phyloP scores from a whole-genome alignment of 169 alveolate species.

The Cardiosporidium cionae region DNA sequence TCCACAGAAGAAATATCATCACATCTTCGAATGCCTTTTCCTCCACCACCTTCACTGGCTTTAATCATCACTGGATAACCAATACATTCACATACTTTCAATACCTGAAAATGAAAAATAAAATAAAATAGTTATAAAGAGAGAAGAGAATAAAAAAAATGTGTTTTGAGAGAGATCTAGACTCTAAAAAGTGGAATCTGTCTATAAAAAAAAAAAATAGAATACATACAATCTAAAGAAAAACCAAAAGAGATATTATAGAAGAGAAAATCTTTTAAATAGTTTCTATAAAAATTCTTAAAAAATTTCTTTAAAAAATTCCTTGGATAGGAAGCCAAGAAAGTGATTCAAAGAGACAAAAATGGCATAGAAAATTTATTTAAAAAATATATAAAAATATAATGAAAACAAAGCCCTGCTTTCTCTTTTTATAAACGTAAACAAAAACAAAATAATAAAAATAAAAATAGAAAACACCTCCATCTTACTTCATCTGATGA shows the following conservation, averaged over 20 bases:
- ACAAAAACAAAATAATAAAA: no score
- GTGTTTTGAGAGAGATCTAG: neutral
- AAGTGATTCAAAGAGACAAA: no score
- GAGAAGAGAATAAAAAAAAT: conserved; percentile 1
- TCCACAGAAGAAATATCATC: conserved; percentile 45
- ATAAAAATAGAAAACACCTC: no score
- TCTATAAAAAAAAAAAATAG: neutral
- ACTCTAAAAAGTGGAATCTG: neutral
- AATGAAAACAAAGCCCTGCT: no score
- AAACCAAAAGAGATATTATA: neutral
- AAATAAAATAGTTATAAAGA: neutral
- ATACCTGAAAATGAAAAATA: conserved; percentile 8
- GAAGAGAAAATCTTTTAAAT: no score
- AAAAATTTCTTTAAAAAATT: no score
- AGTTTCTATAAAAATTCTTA: no score
- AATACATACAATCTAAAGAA: neutral
- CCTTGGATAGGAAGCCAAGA: no score
- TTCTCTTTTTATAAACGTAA: no score
- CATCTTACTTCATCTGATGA: neutral
- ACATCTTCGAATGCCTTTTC: conserved; percentile 83
- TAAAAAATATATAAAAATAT: no score
- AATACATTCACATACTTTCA: conserved; percentile 66
- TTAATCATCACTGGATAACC: conserved; percentile 91
- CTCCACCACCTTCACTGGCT: conserved; percentile 95
- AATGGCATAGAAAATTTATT: no score